Evolutionary conservation across 257 asterid species (phyloP).

Genomic region (Ophiorrhiza pumila): DNA sequence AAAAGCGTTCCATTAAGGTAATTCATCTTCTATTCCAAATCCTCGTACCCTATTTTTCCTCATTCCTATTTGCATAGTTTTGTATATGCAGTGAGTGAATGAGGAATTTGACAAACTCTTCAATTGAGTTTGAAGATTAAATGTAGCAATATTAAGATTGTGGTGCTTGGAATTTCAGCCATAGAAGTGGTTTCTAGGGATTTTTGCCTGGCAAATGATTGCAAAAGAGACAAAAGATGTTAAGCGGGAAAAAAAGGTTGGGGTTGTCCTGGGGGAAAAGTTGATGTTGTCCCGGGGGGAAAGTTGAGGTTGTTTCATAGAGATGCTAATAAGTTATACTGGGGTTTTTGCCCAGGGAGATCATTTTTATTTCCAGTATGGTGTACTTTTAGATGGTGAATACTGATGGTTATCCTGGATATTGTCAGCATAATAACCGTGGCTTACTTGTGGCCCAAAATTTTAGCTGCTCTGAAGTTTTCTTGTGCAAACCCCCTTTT

Average conservation of each 20-base stretch:
- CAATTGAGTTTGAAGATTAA: too few species aligned
- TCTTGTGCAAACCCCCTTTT: background rate
- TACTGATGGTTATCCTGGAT: background rate
- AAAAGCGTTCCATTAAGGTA: slow-evolving; percentile 78
- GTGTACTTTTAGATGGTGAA: background rate
- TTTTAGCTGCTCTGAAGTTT: background rate
- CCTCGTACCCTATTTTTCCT: background rate
- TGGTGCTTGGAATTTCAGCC: too few species aligned
- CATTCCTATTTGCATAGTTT: background rate
- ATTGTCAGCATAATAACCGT: background rate
- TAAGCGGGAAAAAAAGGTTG: background rate
- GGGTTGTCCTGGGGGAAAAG: background rate
- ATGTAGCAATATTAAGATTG: too few species aligned
- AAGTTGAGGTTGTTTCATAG: too few species aligned
- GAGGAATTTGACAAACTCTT: background rate
- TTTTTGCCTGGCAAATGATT: background rate
- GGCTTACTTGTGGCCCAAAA: background rate
- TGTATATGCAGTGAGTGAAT: background rate
- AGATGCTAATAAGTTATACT: background rate
- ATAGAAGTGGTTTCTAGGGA: background rate
- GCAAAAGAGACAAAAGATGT: background rate
- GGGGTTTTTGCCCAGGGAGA: background rate
- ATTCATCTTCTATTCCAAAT: slow-evolving; percentile 10
- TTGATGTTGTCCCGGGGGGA: background rate
- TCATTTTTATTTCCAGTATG: background rate